Percentiles rank a stretch among this genome's conserved stretches.
These are phyloP conservation scores for Gremmenia infestans DNA, from an alignment of 2,329 filamentous ascomycete genomes.

Conservation along the genomic window DNA sequence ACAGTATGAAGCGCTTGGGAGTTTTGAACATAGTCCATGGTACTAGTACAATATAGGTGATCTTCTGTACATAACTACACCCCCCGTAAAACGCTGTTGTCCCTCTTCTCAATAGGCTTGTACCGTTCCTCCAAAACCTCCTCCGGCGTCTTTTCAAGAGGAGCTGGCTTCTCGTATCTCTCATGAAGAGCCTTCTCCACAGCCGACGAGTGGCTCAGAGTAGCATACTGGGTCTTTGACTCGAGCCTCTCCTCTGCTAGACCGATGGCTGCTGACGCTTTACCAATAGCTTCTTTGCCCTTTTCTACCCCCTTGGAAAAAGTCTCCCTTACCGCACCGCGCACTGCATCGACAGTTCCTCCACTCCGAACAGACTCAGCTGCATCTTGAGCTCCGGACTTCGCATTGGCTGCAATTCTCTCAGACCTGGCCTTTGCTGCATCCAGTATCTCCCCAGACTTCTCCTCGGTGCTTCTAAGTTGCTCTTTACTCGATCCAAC, in stretches of 20 bases:
- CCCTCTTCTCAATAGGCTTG: conserved; percentile 37
- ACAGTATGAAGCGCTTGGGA: too few species aligned
- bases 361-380: conserved; percentile 24
- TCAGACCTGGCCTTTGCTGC: conserved; percentile 29
- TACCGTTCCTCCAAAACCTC: conserved; percentile 53
- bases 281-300: conserved; percentile 34
- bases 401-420: conserved; percentile 19
- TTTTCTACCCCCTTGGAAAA: conserved; percentile 32
- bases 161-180: conserved; percentile 42
- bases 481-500: conserved; percentile 20
- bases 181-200: conserved; percentile 47
- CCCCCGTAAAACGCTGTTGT: conserved; percentile 33
- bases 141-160: conserved; percentile 45
- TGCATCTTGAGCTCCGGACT: conserved; percentile 23
- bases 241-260: conserved; percentile 36
- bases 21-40: not conserved
- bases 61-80: conserved; percentile 23
- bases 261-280: conserved; percentile 35
- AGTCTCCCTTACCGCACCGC: conserved; percentile 32
- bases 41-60: not conserved
- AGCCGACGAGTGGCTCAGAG: conserved; percentile 16
- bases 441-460: conserved; percentile 25
- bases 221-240: conserved; percentile 35
- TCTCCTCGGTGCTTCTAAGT: conserved; percentile 18
- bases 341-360: conserved; percentile 36